phyloP scores from a whole-genome alignment of 176 grass and related monocot species.

The Phoenix roebelenii region DNA sequence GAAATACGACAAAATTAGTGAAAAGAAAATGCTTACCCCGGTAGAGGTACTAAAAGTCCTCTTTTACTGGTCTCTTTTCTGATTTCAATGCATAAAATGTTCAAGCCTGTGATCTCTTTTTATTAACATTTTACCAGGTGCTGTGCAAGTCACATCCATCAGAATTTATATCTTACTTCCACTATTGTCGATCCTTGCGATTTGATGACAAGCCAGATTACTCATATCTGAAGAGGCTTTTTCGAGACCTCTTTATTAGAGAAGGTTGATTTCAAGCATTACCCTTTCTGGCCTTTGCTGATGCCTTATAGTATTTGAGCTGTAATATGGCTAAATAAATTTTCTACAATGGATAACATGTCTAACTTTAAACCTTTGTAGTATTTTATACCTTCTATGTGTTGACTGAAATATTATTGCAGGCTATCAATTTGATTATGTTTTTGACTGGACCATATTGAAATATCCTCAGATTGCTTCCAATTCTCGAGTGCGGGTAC shows the following conservation, averaged over 20 bases:
- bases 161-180: constrained; percentile 13
- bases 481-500: background rate
- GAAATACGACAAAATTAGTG: constrained; percentile 16
- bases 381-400: too few species aligned
- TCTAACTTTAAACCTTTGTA: too few species aligned
- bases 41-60: background rate
- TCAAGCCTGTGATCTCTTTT: too few species aligned
- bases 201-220: constrained; percentile 19
- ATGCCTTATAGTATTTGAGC: too few species aligned
- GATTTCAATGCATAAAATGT: too few species aligned
- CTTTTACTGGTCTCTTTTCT: too few species aligned
- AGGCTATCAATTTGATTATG: constrained; percentile 11
- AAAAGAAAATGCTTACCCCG: constrained; percentile 13
- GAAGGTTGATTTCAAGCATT: background rate
- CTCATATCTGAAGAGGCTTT: constrained; percentile 11
- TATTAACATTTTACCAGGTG: background rate
- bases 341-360: too few species aligned
- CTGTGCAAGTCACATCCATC: constrained; percentile 5
- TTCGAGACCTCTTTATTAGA: constrained; percentile 14
- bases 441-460: constrained; percentile 10
- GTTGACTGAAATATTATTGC: too few species aligned
- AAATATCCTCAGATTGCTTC: constrained; percentile 3
- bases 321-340: too few species aligned
- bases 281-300: too few species aligned
- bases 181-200: constrained; percentile 12